Percentiles rank a stretch among this genome's conserved stretches.
Evolutionary conservation across 2,329 filamentous ascomycete species (phyloP).

Genomic region (Venturia nashicola): DNA sequence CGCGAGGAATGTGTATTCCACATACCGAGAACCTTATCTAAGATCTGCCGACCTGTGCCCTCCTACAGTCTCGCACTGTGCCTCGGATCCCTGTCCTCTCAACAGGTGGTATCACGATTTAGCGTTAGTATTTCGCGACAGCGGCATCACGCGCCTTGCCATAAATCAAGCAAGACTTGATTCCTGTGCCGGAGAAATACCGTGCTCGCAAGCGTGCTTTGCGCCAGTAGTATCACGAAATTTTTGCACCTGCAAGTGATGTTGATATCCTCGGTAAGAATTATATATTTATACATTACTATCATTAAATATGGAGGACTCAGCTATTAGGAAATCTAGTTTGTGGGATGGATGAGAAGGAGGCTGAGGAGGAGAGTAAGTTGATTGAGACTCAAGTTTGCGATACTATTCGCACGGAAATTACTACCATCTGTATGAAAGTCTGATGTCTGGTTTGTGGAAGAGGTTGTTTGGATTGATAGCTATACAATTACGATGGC

Average conservation of each 20-base stretch:
- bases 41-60: too few relatives aligned
- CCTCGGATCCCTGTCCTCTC: background rate
- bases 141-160: background rate
- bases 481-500: slow-evolving; percentile 60
- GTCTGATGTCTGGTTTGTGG: background rate
- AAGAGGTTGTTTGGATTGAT: background rate
- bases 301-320: background rate
- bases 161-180: slow-evolving; percentile 26
- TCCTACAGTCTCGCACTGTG: background rate
- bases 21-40: too few relatives aligned
- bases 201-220: slow-evolving; percentile 27
- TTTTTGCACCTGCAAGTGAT: slow-evolving; percentile 71
- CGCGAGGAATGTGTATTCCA: background rate
- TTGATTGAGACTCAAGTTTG: slow-evolving; percentile 65
- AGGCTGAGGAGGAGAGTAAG: slow-evolving; percentile 74
- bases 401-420: slow-evolving; percentile 70
- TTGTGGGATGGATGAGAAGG: slow-evolving; percentile 64
- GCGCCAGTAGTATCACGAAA: slow-evolving; percentile 62
- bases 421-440: slow-evolving; percentile 75
- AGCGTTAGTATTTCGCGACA: background rate
- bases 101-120: background rate
- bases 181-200: slow-evolving; percentile 47
- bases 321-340: slow-evolving; percentile 23
- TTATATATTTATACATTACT: background rate
- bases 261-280: slow-evolving; percentile 60